Evolutionary conservation across 1,139 yeast species (phyloP).

Genomic region (Candida sojae): DNA sequence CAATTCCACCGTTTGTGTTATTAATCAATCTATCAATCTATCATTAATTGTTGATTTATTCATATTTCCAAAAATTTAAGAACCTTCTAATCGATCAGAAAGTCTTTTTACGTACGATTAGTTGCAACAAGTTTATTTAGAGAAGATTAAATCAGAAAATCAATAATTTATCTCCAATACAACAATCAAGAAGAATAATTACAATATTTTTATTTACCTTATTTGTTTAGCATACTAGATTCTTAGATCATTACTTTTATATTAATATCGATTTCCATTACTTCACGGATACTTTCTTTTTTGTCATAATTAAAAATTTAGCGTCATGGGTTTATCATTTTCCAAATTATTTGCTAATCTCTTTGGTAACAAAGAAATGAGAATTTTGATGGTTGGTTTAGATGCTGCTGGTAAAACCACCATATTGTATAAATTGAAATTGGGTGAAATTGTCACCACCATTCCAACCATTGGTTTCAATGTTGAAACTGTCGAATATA

Average conservation of each 20-base stretch:
- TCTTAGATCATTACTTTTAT: slow-evolving; percentile 1
- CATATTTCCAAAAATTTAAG: neutral
- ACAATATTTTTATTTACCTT: neutral
- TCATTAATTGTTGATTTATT: slow-evolving; percentile 1
- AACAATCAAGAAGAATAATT: neutral
- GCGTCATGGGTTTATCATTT: slow-evolving; percentile 37
- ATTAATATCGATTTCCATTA: neutral
- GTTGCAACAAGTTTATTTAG: neutral
- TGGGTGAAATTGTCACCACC: slow-evolving; percentile 44
- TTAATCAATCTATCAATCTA: slow-evolving; percentile 8
- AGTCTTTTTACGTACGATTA: neutral
- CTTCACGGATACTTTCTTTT: neutral
- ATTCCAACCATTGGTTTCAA: slow-evolving; percentile 46
- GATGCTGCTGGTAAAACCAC: slow-evolving; percentile 49
- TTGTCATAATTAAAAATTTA: neutral
- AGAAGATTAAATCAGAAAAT: neutral
- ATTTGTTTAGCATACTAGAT: slow-evolving; percentile 1
- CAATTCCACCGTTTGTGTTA: slow-evolving; percentile 4
- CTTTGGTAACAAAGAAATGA: slow-evolving; percentile 45
- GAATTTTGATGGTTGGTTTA: slow-evolving; percentile 46
- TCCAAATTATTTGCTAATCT: slow-evolving; percentile 37
- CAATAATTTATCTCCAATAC: neutral
- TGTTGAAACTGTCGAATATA: slow-evolving; percentile 45
- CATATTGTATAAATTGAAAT: slow-evolving; percentile 42
- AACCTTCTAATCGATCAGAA: neutral